Percentiles rank a stretch among this genome's conserved stretches.
These are phyloP conservation scores for Zelonia costaricensis DNA, from an alignment of 208 protist species.

Conservation along the genomic window DNA sequence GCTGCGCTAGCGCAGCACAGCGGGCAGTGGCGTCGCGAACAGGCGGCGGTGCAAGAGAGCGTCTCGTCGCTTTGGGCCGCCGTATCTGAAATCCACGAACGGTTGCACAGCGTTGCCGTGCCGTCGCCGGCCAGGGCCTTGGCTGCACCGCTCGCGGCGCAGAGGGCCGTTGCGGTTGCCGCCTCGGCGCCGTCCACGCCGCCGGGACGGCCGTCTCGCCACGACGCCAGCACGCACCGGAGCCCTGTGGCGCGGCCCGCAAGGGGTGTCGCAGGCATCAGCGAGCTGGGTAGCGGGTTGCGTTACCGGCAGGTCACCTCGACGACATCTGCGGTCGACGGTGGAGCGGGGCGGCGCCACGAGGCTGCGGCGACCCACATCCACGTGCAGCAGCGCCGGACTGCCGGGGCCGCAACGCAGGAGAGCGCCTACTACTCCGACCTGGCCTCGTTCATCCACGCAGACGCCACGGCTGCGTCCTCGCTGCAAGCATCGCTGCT, in stretches of 20 bases:
- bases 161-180: background rate
- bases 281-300: no score
- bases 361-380: no score
- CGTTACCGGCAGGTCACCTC: no score
- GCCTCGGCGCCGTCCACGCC: background rate
- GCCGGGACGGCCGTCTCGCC: background rate
- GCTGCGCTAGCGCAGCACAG: conserved; percentile 7
- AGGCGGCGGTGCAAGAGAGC: conserved; percentile 6
- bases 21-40: conserved; percentile 8
- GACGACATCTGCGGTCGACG: no score
- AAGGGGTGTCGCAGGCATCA: no score
- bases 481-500: background rate
- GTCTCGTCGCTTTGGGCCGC: conserved; percentile 11
- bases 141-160: no score
- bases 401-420: background rate
- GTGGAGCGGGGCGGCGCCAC: no score
- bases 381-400: no score
- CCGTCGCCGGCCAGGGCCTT: background rate
- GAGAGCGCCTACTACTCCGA: conserved; percentile 34
- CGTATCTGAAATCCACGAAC: conserved; percentile 12
- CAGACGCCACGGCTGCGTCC: background rate
- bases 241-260: no score
- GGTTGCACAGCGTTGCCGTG: background rate
- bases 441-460: conserved; percentile 24
- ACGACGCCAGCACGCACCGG: no score